These are phyloP conservation scores for Globisporangium abappressorium DNA, from an alignment of 352 stramenopile species.

Conservation along the genomic window DNA sequence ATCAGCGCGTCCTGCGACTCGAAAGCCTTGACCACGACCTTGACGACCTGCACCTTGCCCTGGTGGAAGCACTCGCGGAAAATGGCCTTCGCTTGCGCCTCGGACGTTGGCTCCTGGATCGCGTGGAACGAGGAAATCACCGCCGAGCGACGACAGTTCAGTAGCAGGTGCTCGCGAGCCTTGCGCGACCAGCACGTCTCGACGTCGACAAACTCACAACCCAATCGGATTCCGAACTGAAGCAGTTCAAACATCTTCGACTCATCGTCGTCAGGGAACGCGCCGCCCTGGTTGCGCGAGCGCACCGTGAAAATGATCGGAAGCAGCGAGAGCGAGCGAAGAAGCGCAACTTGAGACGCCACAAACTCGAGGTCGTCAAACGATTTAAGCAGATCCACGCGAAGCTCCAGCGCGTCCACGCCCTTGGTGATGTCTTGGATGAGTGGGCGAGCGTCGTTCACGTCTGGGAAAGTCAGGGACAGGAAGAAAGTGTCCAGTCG, in stretches of 20 bases:
- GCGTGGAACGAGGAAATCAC: constrained; percentile 83
- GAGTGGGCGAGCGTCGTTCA: constrained; percentile 42
- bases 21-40: constrained; percentile 89
- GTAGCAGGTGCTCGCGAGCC: constrained; percentile 55
- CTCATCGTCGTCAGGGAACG: constrained; percentile 90
- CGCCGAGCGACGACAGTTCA: constrained; percentile 38
- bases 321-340: constrained; percentile 87
- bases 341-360: constrained; percentile 61
- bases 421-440: constrained; percentile 63
- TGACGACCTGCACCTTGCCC: constrained; percentile 84
- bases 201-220: constrained; percentile 96
- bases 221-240: constrained; percentile 88
- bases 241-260: constrained; percentile 88
- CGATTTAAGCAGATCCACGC: constrained; percentile 89
- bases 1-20: constrained; percentile 84
- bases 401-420: constrained; percentile 95
- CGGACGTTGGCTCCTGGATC: constrained; percentile 46
- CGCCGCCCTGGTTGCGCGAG: constrained; percentile 92
- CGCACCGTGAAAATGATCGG: constrained; percentile 97
- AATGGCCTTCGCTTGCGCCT: constrained; percentile 45
- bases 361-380: constrained; percentile 58
- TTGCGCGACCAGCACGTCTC: constrained; percentile 88
- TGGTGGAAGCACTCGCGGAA: constrained; percentile 71
- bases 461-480: constrained; percentile 69
- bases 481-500: constrained; percentile 74